Percentiles rank a stretch among this genome's conserved stretches.
Conservation (phyloP, 805 yeast species). For the Candida adriatica region DNA sequence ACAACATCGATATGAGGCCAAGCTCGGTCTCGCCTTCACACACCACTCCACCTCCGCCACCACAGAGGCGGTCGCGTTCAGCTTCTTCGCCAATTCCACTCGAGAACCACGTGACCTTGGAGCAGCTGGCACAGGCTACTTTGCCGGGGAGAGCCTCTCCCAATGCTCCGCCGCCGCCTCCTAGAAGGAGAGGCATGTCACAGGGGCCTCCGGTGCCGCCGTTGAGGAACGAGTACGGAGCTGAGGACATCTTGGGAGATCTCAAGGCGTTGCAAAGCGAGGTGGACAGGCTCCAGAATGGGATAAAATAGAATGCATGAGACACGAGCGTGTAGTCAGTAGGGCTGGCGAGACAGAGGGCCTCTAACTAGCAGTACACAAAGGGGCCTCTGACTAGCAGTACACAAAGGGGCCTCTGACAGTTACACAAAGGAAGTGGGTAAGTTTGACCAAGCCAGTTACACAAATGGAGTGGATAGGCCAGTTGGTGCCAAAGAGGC, state of each 20-base stretch:
- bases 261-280: constrained; percentile 62
- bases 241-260: constrained; percentile 52
- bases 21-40: no score
- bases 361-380: no score
- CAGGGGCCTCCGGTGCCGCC: constrained; percentile 19
- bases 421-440: no score
- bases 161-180: constrained; percentile 26
- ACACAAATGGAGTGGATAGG: no score
- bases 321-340: no score
- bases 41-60: constrained; percentile 11
- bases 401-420: no score
- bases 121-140: constrained; percentile 14
- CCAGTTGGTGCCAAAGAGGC: no score
- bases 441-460: no score
- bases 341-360: no score
- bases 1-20: no score
- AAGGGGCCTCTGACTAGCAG: no score
- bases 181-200: constrained; percentile 33
- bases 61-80: constrained; percentile 17
- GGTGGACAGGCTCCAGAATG: constrained; percentile 49
- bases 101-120: constrained; percentile 8
- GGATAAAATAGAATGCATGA: no score
- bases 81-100: constrained; percentile 19
- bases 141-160: constrained; percentile 10
- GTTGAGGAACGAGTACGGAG: constrained; percentile 7